Conservation (phyloP, 805 yeast species). For the Myxozyma vanderwaltii region DNA sequence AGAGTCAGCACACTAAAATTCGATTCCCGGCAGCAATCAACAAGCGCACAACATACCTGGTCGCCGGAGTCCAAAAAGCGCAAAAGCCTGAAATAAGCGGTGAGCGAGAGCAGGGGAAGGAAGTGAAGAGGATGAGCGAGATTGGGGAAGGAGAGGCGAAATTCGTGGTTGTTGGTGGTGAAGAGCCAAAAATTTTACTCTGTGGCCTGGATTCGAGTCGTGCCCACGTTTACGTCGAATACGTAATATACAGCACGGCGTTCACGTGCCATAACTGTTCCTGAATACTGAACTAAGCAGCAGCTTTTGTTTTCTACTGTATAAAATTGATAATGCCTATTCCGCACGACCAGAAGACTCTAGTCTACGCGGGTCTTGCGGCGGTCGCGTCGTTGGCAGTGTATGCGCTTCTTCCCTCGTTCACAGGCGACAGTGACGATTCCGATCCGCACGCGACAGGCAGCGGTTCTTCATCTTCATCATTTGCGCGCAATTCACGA, state of each 20-base stretch:
- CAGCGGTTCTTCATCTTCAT: background rate
- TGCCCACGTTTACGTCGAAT: background rate
- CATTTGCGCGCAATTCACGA: constrained; percentile 27
- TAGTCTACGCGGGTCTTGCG: constrained; percentile 18
- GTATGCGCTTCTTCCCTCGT: constrained; percentile 43
- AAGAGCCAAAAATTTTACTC: constrained; percentile 7
- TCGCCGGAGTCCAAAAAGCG: constrained; percentile 7
- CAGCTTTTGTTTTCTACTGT: too few species aligned
- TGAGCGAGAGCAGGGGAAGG: background rate
- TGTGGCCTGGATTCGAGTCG: constrained; percentile 1
- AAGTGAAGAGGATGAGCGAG: constrained; percentile 1
- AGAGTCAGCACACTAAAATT: too few species aligned
- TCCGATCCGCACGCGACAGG: constrained; percentile 5
- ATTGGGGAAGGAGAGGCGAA: background rate
- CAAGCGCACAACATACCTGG: background rate
- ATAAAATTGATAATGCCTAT: constrained; percentile 12
- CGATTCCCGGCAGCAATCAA: too few species aligned
- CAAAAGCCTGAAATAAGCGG: constrained; percentile 8
- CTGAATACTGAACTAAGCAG: background rate
- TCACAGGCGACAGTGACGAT: constrained; percentile 8
- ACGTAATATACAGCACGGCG: constrained; percentile 9
- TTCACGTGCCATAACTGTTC: background rate
- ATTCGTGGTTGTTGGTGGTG: constrained; percentile 1
- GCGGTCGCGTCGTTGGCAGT: constrained; percentile 36
- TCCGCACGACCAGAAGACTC: constrained; percentile 14